Evolutionary conservation across 2,329 filamentous ascomycete genomes (phyloP).

Genomic region (Coccinonectria pachysandricola): DNA sequence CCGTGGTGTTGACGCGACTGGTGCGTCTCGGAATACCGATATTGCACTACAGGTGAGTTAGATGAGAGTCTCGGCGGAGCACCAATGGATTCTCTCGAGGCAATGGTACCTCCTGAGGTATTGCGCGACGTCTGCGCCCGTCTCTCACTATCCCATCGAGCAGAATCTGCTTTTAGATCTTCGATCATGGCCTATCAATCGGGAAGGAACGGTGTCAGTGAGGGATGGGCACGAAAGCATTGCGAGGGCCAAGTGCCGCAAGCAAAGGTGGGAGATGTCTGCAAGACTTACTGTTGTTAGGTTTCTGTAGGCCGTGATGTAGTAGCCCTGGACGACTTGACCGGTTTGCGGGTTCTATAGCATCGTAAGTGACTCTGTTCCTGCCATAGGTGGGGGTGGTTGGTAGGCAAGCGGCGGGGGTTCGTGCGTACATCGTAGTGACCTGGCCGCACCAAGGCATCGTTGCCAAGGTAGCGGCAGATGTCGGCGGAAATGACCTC

Average conservation of each 20-base stretch:
- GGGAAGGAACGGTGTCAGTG: slow-evolving; percentile 12
- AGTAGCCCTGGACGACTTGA: slow-evolving; percentile 60
- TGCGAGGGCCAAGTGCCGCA: too few species aligned
- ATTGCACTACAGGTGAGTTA: slow-evolving; percentile 50
- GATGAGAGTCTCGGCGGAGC: slow-evolving; percentile 39
- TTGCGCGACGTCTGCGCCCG: slow-evolving; percentile 44
- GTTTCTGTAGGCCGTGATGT: slow-evolving; percentile 70
- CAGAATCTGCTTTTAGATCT: slow-evolving; percentile 51
- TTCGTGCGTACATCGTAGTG: slow-evolving; percentile 66
- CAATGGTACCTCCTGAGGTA: slow-evolving; percentile 47
- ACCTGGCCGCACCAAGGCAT: slow-evolving; percentile 67
- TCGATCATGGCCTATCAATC: slow-evolving; percentile 47
- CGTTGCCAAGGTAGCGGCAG: slow-evolving; percentile 73
- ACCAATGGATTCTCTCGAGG: slow-evolving; percentile 39
- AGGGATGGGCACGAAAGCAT: too few species aligned
- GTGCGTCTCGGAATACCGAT: slow-evolving; percentile 44
- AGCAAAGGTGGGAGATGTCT: too few species aligned
- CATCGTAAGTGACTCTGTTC: slow-evolving; percentile 7
- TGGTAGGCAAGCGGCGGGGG: slow-evolving; percentile 1
- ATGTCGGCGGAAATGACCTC: slow-evolving; percentile 80
- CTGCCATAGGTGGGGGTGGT: slow-evolving; percentile 1
- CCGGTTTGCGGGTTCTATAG: slow-evolving; percentile 42
- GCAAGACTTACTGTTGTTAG: slow-evolving; percentile 60
- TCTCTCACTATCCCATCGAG: slow-evolving; percentile 51
- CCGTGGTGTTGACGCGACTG: slow-evolving; percentile 39